Base-by-base conservation (phyloP, 352 stramenopile genomes). In the Aphanomyces invadans region DNA sequence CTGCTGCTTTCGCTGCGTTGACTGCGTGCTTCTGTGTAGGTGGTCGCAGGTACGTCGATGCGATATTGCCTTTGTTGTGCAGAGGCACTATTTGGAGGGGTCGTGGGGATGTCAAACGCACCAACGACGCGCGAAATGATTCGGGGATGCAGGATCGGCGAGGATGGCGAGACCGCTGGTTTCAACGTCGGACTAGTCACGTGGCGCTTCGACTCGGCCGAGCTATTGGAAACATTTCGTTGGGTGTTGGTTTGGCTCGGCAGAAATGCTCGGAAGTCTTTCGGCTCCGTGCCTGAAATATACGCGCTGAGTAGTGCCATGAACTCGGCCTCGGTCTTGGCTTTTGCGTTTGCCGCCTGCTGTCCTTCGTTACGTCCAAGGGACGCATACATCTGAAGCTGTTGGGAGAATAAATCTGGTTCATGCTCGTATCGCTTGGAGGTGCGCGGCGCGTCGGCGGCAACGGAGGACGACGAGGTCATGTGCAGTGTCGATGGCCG, bases 361-460 rank as follows among this genome's bases (percentile, higher is more conserved):
- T 48, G 29, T 19, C 33, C 39, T 51, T 63, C 55, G 4, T 51
- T 44, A n/a, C 55, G 55, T 17, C 55, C 55, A 26, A 63, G 31
- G 1, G 55, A 21, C 11, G 55, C 55, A 45, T 49, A 63, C 55
- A 63, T 63, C 19, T 19, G 12, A 23, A 63, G 33, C 55, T 63
- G 55, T 36, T 63, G 55, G 36, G 33, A 48, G 33, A 63, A 63
- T 12, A 63, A 17, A 36, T 63, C 55, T 11, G 33, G 32, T 36
- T 63, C 55, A 29, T 63, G 9, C 32, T 42, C 36, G 15, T 42
- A 42, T 15, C 15, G 36, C 36, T 42, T 42, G 36, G 7, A 15
- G 36, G 7, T 42, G 7, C 36, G 33, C 33, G 31, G 53, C 51
- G 51, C 51, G 12, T 15, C 4, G 31, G 53, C 33, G 17, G 25